Evolutionary conservation across 2,329 filamentous ascomycete species (phyloP), one percentile per base, ranked within the genome.

Genomic region (Ceratocystis cubensis): DNA sequence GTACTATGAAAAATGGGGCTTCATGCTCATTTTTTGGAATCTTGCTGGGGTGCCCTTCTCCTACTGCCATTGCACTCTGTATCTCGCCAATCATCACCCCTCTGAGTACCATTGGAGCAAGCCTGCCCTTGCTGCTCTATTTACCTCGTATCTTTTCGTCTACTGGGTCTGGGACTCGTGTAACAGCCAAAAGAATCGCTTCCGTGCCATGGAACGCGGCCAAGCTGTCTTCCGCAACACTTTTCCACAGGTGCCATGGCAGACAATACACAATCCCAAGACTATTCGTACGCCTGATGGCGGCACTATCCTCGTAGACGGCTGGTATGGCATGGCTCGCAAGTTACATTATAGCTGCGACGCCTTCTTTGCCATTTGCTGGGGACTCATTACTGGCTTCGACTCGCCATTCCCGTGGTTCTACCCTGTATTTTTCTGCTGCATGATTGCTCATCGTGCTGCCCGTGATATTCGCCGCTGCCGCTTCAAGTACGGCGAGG

Each of bases 11-110:
- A 96, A 96, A 78, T 92, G 89, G 84, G 91, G 91, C 64, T 96
- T 96, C 80, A 96, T 96, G 91, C 84, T 96, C 71, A 95, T 95
- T 76, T 96, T 96, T 84, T 96, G 91, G 91, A 96, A 96, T 77
- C 80, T 96, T 74, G 91, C 91, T 61, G 91, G 91, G 71, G 91
- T 96, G 30, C 91, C 91, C 15, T 81, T 96, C 64, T 91, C 86
- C 65, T 96, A 96, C 82, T 96, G 91, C 79, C 91, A 96, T 80
- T 94, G 89, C 82, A 93, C 89, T 62, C 85, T 96, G 72, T 96
- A 89, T 78, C 82, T 96, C 63, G 91, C 91, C 70, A 92, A 88
- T 76, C 91, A 95, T 75, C 78, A 88, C 72, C 88, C 92, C 0
- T 81, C 84, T 45, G 84, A 84, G 67, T 96, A 96, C 76, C 81